A percentile compares a stretch with the other conserved stretches of the same genome.
Evolutionary conservation across 2,329 filamentous ascomycete genomes (phyloP).

Genomic region (Botryotinia globosa): DNA sequence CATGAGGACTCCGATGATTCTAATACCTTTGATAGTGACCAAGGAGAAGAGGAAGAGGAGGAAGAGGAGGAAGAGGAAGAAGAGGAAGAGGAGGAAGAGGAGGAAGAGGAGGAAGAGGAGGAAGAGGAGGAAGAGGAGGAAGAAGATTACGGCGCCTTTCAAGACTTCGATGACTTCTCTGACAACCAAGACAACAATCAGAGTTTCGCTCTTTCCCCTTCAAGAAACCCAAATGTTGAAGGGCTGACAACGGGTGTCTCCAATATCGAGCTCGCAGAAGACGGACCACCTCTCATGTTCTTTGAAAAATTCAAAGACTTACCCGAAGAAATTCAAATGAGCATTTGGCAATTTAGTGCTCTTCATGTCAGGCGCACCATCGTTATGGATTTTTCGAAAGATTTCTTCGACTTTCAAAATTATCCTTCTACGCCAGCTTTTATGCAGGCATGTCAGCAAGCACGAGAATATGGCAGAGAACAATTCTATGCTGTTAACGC

Average conservation of each 20-base stretch:
- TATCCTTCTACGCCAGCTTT: constrained; percentile 1
- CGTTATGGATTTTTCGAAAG: background rate
- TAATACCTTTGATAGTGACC: background rate
- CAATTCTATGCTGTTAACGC: background rate
- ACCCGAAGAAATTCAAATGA: background rate
- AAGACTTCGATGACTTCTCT: background rate
- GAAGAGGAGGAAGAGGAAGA: too few relatives aligned
- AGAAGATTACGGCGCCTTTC: background rate
- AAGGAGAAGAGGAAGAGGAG: too few relatives aligned
- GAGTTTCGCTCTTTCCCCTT: background rate
- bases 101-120: too few relatives aligned
- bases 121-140: background rate
- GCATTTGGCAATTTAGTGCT: background rate
- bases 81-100: too few relatives aligned
- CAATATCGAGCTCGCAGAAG: background rate
- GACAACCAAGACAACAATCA: background rate
- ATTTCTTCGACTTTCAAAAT: background rate
- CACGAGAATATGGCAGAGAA: background rate
- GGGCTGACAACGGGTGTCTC: too few relatives aligned
- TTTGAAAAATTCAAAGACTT: background rate
- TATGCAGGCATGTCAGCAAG: background rate
- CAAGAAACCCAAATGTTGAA: background rate
- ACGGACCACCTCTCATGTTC: background rate
- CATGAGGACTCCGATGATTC: background rate
- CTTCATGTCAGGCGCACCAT: background rate